A percentile compares a stretch with the other conserved stretches of the same genome.
Evolutionary conservation across 768 basidiomycete genomes (phyloP).

Genomic region (Bullera alba): DNA sequence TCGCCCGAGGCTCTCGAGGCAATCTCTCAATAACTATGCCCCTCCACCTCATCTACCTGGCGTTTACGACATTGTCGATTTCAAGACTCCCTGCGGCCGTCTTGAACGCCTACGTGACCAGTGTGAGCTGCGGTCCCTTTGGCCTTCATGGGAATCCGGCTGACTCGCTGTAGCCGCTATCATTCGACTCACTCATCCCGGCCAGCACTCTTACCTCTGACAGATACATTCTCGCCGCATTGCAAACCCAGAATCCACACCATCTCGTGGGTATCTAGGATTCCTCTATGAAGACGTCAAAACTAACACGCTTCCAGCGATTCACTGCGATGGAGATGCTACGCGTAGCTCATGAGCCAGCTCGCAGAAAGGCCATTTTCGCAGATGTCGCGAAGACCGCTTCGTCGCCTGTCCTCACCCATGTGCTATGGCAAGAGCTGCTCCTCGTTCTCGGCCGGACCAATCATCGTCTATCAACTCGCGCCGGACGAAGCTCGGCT

Average conservation of each 20-base stretch:
- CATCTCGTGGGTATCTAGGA: too few species aligned
- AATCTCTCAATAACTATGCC: conserved; percentile 9
- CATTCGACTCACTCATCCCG: too few species aligned
- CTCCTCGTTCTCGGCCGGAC: conserved; percentile 24
- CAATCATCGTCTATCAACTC: conserved; percentile 13
- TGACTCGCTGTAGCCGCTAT: background rate
- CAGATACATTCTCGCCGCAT: too few species aligned
- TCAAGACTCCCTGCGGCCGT: conserved; percentile 19
- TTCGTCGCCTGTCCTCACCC: conserved; percentile 20
- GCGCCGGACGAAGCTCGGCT: conserved; percentile 4
- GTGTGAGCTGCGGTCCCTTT: conserved; percentile 15
- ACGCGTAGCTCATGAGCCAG: conserved; percentile 20
- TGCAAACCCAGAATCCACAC: too few species aligned
- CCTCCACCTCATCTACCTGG: conserved; percentile 16
- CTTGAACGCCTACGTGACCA: conserved; percentile 32
- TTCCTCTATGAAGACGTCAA: background rate
- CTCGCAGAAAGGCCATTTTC: conserved; percentile 28
- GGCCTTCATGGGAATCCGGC: background rate
- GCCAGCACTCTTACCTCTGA: too few species aligned
- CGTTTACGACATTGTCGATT: conserved; percentile 14
- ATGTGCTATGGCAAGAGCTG: conserved; percentile 27
- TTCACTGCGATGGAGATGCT: conserved; percentile 42
- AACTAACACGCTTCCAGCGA: conserved; percentile 16
- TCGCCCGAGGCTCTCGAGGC: conserved; percentile 16
- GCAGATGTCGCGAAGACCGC: conserved; percentile 15